phyloP scores from a whole-genome alignment of 2,329 filamentous ascomycete genomes.

The Fusarium sp. region DNA sequence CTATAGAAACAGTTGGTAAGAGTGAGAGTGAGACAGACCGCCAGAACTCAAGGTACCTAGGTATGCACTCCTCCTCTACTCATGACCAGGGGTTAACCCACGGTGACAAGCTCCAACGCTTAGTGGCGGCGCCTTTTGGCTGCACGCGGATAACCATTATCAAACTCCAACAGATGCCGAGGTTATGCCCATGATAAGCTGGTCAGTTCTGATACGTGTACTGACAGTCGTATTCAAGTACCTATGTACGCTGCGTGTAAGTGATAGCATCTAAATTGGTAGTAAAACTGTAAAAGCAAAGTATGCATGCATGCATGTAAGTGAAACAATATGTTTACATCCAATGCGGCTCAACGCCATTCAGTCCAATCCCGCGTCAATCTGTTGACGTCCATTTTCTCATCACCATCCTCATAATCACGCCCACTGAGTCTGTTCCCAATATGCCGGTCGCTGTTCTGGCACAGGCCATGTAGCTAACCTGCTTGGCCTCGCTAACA shows the following conservation, averaged over 20 bases:
- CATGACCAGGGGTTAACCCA: conserved; percentile 28
- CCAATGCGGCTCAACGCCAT: conserved; percentile 23
- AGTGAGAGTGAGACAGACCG: conserved; percentile 29
- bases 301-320: conserved; percentile 9
- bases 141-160: conserved; percentile 16
- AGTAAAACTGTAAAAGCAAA: conserved; percentile 4
- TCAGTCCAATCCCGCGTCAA: conserved; percentile 5
- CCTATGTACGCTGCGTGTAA: conserved; percentile 6
- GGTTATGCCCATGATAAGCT: background rate
- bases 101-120: conserved; percentile 24
- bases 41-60: conserved; percentile 3
- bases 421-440: conserved; percentile 24
- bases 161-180: conserved; percentile 16
- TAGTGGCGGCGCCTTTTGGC: conserved; percentile 34
- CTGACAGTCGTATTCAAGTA: conserved; percentile 17
- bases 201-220: conserved; percentile 4
- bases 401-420: conserved; percentile 11
- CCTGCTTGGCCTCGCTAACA: conserved; percentile 30
- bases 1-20: conserved; percentile 26
- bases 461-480: conserved; percentile 39
- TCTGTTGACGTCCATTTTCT: background rate
- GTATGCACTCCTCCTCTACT: conserved; percentile 14
- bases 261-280: conserved; percentile 10
- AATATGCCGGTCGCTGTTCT: conserved; percentile 32
- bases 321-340: conserved; percentile 32